Conservation (phyloP, 2,329 filamentous ascomycete genomes). For the Eurotiales sp. region DNA sequence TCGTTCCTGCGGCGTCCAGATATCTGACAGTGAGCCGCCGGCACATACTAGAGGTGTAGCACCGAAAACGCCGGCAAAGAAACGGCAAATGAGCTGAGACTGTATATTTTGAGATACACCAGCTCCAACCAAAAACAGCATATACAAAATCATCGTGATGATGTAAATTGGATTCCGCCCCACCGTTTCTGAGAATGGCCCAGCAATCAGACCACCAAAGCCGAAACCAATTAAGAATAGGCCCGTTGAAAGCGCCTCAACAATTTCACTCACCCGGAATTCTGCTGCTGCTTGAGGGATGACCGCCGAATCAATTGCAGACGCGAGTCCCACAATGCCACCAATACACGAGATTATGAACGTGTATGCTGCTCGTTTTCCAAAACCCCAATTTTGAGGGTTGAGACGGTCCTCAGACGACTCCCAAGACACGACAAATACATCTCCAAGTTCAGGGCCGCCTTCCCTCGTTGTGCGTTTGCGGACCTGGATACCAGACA, state of each 20-base stretch:
- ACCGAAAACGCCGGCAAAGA: constrained; percentile 47
- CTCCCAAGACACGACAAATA: constrained; percentile 41
- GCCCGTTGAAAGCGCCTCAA: constrained; percentile 42
- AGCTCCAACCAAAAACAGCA: constrained; percentile 48
- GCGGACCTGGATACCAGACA: constrained; percentile 24
- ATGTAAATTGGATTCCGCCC: constrained; percentile 50
- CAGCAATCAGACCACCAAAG: constrained; percentile 44
- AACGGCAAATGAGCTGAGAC: constrained; percentile 48
- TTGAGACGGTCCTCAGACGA: constrained; percentile 41
- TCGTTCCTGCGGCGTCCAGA: constrained; percentile 45
- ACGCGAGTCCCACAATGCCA: constrained; percentile 48
- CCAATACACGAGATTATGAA: constrained; percentile 38
- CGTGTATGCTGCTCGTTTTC: constrained; percentile 29
- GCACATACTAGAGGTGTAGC: constrained; percentile 43
- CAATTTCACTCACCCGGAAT: constrained; percentile 44
- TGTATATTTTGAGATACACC: constrained; percentile 47
- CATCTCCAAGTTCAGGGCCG: constrained; percentile 26
- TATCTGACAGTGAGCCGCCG: constrained; percentile 43
- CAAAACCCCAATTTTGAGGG: constrained; percentile 44
- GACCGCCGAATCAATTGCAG: constrained; percentile 48
- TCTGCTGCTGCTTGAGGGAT: constrained; percentile 37
- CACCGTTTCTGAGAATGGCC: constrained; percentile 46
- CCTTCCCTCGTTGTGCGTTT: constrained; percentile 19
- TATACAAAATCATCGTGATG: constrained; percentile 43
- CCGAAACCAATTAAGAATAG: constrained; percentile 48